Base-by-base conservation (phyloP, 805 yeast genomes). In the Millerago galiae region DNA sequence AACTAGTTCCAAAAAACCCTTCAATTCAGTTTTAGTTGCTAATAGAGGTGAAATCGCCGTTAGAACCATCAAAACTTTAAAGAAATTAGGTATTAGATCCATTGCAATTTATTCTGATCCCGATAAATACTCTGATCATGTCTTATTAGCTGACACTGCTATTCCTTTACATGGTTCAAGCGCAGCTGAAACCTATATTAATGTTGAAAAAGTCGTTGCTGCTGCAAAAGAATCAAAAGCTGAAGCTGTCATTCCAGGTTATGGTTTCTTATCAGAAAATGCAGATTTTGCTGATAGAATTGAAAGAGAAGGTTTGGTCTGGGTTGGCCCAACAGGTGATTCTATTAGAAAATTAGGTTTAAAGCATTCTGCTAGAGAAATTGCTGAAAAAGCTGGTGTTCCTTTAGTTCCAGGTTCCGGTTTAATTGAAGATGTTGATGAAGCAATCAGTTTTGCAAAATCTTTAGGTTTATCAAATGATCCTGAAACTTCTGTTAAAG, bases 321-420 rank as follows among this genome's bases (percentile, higher is more conserved):
- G 91, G 65, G 95, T 91, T 35, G 99, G 99, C n/a, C 99, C 99
- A 14, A 73, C 91, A 13, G 96, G 96, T 40, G 89, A 86, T 47
- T 90, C 96, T 9, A 93, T 91, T 58, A 74, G 96, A 61, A 80
- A 81, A 55, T 73, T 91, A 39, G 99, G 99, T 36, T 73, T 93
- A 52, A 91, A 91, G 68, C 99, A 93, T 61, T 89, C 97, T 38
- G 99, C 99, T 8, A 80, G 98, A 66, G 93, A 81, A 58, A 87
- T 93, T 50, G 99, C 99, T 17, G 76, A 75, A 51, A 72, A 72
- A 37, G 98, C 98, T n/a, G 81, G 82, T 35, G 98, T 91, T 39
- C 99, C 99, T 6, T 71, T 93, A 45, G 97, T 90, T 45, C 98
- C 99, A n/a, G 99, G 99, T 38, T 85, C 97, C 13, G 95, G 88